Evolutionary conservation across 2,329 filamentous ascomycete species (phyloP).

Genomic region (Trichoderma atrobrunneum): DNA sequence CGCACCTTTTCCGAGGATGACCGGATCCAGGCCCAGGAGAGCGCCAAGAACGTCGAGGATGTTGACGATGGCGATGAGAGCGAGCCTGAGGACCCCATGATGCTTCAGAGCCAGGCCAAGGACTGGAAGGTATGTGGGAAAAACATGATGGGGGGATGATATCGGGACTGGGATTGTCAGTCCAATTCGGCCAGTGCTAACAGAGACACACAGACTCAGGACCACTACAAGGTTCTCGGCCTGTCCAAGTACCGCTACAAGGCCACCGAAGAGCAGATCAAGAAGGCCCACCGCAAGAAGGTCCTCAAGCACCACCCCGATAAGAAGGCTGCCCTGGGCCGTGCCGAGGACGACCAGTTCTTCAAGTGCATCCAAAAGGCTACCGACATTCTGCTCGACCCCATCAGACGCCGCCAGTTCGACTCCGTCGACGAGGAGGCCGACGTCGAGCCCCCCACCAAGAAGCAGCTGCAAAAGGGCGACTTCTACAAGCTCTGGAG

Average conservation of each 20-base stretch:
- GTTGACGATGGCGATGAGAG: conserved; percentile 88
- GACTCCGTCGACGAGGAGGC: conserved; percentile 95
- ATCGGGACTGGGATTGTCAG: neutral
- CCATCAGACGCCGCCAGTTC: conserved; percentile 87
- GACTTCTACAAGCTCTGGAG: conserved; percentile 97
- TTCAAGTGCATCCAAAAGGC: conserved; percentile 99
- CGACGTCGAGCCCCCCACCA: conserved; percentile 85
- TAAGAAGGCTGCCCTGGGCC: conserved; percentile 91
- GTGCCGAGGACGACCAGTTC: conserved; percentile 91
- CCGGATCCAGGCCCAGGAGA: conserved; percentile 91
- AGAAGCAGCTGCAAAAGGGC: conserved; percentile 82
- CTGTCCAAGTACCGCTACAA: conserved; percentile 87
- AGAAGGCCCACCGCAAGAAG: conserved; percentile 98
- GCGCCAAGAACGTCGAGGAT: conserved; percentile 92
- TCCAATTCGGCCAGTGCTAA: neutral
- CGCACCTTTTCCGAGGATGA: conserved; percentile 99
- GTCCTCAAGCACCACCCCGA: conserved; percentile 98
- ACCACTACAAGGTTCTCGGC: conserved; percentile 96
- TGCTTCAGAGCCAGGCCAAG: conserved; percentile 92
- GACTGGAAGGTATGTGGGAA: conserved; percentile 83
- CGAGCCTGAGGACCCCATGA: conserved; percentile 87
- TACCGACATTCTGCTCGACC: conserved; percentile 88
- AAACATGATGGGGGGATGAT: neutral
- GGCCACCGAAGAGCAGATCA: conserved; percentile 97
- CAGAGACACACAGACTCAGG: conserved; percentile 64